Evolutionary conservation across 805 yeast species (phyloP), one percentile per base, ranked within the genome.

Genomic region (Nakazawaea wickerhamii): DNA sequence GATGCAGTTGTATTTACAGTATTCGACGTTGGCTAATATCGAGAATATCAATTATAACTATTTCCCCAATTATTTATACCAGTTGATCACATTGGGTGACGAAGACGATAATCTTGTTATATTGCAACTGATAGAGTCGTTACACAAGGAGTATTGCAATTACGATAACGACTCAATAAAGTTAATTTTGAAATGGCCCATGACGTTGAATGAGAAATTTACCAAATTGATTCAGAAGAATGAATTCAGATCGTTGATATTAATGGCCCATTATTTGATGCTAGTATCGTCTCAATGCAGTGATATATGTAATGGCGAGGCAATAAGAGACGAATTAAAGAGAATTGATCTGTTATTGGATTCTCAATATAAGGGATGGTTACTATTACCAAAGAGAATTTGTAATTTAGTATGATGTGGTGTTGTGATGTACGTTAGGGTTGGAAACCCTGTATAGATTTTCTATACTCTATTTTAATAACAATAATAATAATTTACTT

Each of bases 191-290:
- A 14, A 37, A 2, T 41, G 44, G 44, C 44, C 44, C n/a, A 41
- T 36, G 40, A 10, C n/a, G 6, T 25, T 36, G 15, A 7, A 14
- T 4, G 25, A 9, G 4, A 22, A 22, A 4, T 41, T 36, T 19
- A 28, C 11, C 8, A 20, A 13, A 11, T 18, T 41, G 31, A 18
- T 41, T 5, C 9, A 9, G 9, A 13, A n/a, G 3, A 40, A 36
- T 20, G 44, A 41, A 5, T 5, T 18, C 11, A 22, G 44, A 30
- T 22, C 37, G 15, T 25, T 41, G 31, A 25, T 41, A 13, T 14
- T 41, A 14, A 41, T 41, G 35, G 40, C 38, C n/a, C 40, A 41
- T 36, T 36, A 19, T 18, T 23, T 41, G 28, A 36, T 41, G 40
- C 25, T 41, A 17, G 3, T 41, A 11, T 14, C 18, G n/a, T 34